A percentile compares a stretch with the other conserved stretches of the same genome.
Evolutionary conservation across 2,329 filamentous ascomycete genomes (phyloP).

Genomic region (Hawksworthiomyces lignivorus): DNA sequence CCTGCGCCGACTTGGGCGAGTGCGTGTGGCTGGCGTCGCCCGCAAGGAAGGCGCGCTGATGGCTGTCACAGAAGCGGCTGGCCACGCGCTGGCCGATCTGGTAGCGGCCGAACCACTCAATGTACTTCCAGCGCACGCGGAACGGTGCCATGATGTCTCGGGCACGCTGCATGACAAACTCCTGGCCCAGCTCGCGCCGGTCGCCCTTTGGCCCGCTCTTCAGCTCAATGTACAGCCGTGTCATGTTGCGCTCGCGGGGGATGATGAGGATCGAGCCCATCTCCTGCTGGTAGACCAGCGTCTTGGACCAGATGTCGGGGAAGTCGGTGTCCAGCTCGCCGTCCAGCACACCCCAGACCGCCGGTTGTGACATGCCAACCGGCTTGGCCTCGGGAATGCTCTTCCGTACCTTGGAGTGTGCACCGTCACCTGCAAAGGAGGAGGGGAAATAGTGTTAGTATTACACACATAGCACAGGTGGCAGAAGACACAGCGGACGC

Average conservation of each 20-base stretch:
- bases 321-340: conserved; percentile 65
- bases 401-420: conserved; percentile 61
- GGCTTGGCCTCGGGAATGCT: conserved; percentile 39
- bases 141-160: conserved; percentile 52
- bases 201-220: conserved; percentile 28
- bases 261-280: conserved; percentile 66
- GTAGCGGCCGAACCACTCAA: conserved; percentile 67
- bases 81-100: conserved; percentile 65
- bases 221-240: conserved; percentile 53
- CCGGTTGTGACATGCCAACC: conserved; percentile 19
- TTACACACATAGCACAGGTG: not conserved
- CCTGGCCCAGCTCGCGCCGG: conserved; percentile 32
- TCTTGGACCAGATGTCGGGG: conserved; percentile 69
- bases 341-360: conserved; percentile 64
- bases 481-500: too few relatives aligned
- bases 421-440: conserved; percentile 49
- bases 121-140: conserved; percentile 47
- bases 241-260: conserved; percentile 65
- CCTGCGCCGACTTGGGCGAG: conserved; percentile 59
- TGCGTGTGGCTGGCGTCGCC: conserved; percentile 62
- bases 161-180: conserved; percentile 62
- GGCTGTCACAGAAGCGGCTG: conserved; percentile 56
- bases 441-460: not conserved
- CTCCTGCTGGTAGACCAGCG: conserved; percentile 58
- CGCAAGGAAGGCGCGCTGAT: conserved; percentile 51